These are phyloP conservation scores for Mycosphaerella sp. DNA, from an alignment of 2,329 filamentous ascomycete genomes.

Conservation along the genomic window DNA sequence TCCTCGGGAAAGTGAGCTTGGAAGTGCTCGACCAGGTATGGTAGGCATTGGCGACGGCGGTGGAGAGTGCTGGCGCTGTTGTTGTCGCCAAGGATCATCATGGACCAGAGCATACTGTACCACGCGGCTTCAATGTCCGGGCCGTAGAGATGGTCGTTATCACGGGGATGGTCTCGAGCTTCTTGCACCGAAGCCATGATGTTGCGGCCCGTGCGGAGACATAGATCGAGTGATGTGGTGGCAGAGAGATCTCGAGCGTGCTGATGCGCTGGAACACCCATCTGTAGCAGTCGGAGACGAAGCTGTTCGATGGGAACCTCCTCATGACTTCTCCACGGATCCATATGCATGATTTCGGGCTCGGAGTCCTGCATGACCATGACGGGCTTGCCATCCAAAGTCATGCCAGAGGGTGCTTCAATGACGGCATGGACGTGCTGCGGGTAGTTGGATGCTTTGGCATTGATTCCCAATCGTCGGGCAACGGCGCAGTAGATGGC, in stretches of 20 bases:
- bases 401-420: conserved; percentile 46
- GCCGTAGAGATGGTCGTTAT: conserved; percentile 26
- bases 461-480: conserved; percentile 64
- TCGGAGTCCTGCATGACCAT: conserved; percentile 25
- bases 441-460: conserved; percentile 73
- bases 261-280: conserved; percentile 40
- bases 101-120: conserved; percentile 70
- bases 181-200: conserved; percentile 67
- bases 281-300: conserved; percentile 47
- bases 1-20: conserved; percentile 65
- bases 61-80: conserved; percentile 25
- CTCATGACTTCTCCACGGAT: conserved; percentile 66
- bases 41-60: conserved; percentile 52
- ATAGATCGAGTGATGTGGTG: conserved; percentile 60
- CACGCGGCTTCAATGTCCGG: conserved; percentile 55
- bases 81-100: conserved; percentile 39
- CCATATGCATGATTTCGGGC: conserved; percentile 59
- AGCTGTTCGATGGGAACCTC: conserved; percentile 60
- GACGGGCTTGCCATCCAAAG: conserved; percentile 35
- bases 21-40: conserved; percentile 59
- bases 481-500: conserved; percentile 82
- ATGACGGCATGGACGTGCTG: conserved; percentile 81
- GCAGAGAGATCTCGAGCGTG: conserved; percentile 55
- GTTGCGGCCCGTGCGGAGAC: conserved; percentile 71
- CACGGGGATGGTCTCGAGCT: conserved; percentile 31